Conservation (phyloP, 352 stramenopile genomes). For the Globisporangium paroecandrum region DNA sequence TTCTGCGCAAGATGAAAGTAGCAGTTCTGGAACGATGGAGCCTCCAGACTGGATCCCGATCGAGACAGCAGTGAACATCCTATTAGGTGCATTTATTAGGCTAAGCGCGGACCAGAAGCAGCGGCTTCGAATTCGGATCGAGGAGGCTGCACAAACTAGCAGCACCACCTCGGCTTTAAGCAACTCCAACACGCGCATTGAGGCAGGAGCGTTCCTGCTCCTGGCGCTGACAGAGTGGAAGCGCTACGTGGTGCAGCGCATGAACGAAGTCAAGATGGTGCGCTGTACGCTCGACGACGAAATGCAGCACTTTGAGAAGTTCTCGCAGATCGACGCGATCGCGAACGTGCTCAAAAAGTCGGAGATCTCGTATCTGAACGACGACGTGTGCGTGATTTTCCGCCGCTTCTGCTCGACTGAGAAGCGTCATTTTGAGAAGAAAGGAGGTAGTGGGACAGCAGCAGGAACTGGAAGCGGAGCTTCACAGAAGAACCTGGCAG, state of each 20-base stretch:
- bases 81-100: slow-evolving; percentile 48
- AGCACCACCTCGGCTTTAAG: too few species aligned
- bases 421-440: slow-evolving; percentile 6
- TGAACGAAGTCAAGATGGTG: slow-evolving; percentile 64
- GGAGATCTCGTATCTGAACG: slow-evolving; percentile 38
- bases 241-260: slow-evolving; percentile 57
- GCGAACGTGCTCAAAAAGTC: slow-evolving; percentile 50
- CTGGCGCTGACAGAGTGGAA: slow-evolving; percentile 66
- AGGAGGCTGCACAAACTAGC: slow-evolving; percentile 21
- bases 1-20: neutral
- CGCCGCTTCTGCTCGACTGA: slow-evolving; percentile 60
- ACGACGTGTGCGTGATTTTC: slow-evolving; percentile 62
- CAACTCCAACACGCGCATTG: slow-evolving; percentile 18
- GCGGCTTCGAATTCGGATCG: slow-evolving; percentile 31
- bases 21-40: neutral
- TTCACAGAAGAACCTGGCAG: neutral
- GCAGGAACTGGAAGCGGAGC: slow-evolving; percentile 2
- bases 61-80: slow-evolving; percentile 35
- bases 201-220: slow-evolving; percentile 54
- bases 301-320: slow-evolving; percentile 44
- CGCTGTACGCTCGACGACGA: slow-evolving; percentile 61
- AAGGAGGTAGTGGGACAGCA: neutral
- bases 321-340: slow-evolving; percentile 52
- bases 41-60: slow-evolving; percentile 35
- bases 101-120: slow-evolving; percentile 46